These are phyloP conservation scores for Pseudopediastrum boryanum DNA, from an alignment of 139 green algal genomes.

Conservation along the genomic window DNA sequence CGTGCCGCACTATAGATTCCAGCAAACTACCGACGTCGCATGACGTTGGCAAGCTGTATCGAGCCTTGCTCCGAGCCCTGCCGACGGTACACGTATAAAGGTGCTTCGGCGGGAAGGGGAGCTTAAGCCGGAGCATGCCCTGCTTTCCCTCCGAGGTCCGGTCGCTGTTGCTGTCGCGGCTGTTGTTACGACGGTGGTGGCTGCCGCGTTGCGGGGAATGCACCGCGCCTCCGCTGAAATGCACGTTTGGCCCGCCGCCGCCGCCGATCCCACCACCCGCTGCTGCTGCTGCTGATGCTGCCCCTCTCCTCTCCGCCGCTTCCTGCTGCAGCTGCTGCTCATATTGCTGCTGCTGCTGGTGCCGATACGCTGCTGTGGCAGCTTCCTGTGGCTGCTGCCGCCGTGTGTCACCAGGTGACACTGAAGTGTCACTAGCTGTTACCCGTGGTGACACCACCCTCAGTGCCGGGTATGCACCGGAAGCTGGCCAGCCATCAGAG, in stretches of 20 bases:
- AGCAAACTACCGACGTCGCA: slow-evolving; percentile 63
- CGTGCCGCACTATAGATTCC: slow-evolving; percentile 43
- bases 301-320: slow-evolving; percentile 4
- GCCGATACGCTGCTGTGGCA: not conserved
- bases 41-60: slow-evolving; percentile 52
- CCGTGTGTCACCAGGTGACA: no score
- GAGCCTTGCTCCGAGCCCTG: slow-evolving; percentile 60
- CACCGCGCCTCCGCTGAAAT: no score
- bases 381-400: slow-evolving; percentile 22
- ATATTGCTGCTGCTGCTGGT: slow-evolving; percentile 21
- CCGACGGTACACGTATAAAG: slow-evolving; percentile 91
- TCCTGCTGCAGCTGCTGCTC: slow-evolving; percentile 26
- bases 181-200: no score
- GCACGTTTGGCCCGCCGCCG: not conserved
- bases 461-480: not conserved
- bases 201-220: no score
- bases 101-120: slow-evolving; percentile 78
- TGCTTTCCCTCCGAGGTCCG: not conserved
- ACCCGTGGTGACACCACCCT: not conserved
- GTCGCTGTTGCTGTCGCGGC: not conserved
- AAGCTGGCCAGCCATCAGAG: not conserved
- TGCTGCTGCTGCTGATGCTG: no score
- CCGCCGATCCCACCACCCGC: not conserved
- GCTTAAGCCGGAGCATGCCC: slow-evolving; percentile 13
- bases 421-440: no score